Base-by-base conservation (phyloP, 140 eudicot species). In the Ambrosia hybrid region DNA sequence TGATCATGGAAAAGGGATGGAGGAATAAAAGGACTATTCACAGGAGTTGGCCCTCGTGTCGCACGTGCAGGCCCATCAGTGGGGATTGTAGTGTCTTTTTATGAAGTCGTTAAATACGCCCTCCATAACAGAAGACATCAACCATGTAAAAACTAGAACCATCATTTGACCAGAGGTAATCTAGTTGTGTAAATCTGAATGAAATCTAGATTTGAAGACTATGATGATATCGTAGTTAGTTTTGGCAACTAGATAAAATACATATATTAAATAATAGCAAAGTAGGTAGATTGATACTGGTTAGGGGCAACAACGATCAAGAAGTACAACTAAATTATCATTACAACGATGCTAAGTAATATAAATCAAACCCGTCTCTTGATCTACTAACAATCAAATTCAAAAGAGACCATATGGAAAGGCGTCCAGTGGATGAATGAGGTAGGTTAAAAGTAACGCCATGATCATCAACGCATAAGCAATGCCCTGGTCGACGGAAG, bases 61-160 rank as follows among this genome's bases (percentile, higher is more conserved):
- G 95, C 74, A 34, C 98, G 98, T 37, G 85, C 95, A 0, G 96
- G 98, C 4, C 98, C 98, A 12, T 89, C 96, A 3, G 96, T 92
- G 14, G 98, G 96, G 53, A 92, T 92, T 26, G 96, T 92, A 9
- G 95, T 92, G 36, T 87, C 96, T 2, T 87, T 84, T 39, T 92
- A 92, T 61, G 98, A 92, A 73, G 91, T 87, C 14, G 96, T 85
- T 70, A 92, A 92, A 73, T 87, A 87, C 43, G 65, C 60, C 37
- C 53, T 92, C 67, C 65, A 73, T 9, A 73, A 73, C 13, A 84
- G 79, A 53, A 80, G 45, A 67, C 70, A 13, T 45, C 68, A 12
- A 36, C 55, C 43, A 59, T 10, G 14, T 33, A 15, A 30, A 59
- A 59, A 59, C 66, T 34, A 59, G 48, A 62, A 34, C 21, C 9